A percentile compares a stretch with the other conserved stretches of the same genome.
phyloP scores from a whole-genome alignment of 257 asterid species.

The Euphrasia confusa region DNA sequence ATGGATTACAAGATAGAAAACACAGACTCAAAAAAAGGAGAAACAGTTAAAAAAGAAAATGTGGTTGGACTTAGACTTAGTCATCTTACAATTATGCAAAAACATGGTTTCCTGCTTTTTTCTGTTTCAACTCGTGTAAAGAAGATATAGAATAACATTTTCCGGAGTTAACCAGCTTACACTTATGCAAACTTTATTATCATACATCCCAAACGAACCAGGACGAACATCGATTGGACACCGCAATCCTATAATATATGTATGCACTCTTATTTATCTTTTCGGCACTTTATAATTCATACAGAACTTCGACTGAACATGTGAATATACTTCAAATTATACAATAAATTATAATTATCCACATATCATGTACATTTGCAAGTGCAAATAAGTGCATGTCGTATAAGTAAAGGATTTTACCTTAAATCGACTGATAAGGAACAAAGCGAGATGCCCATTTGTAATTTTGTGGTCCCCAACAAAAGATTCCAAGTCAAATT shows the following conservation, averaged over 20 bases:
- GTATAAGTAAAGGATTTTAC: slow-evolving; percentile 35
- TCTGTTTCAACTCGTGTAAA: background rate
- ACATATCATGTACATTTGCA: slow-evolving; percentile 4
- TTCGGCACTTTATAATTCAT: background rate
- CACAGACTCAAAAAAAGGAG: background rate
- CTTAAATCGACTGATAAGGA: slow-evolving; percentile 77
- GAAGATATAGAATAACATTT: too few species aligned
- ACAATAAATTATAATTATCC: background rate
- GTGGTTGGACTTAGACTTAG: background rate
- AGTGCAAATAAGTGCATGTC: slow-evolving; percentile 10
- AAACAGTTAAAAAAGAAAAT: too few species aligned
- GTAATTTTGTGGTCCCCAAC: slow-evolving; percentile 87
- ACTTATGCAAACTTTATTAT: background rate
- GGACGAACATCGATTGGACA: too few species aligned
- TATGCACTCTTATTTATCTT: too few species aligned
- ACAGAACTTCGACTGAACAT: background rate
- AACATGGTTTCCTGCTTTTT: background rate
- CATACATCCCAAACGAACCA: too few species aligned
- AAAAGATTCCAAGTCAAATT: slow-evolving; percentile 69
- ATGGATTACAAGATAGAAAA: background rate
- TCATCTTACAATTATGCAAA: background rate
- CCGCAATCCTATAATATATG: too few species aligned
- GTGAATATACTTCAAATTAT: slow-evolving; percentile 8
- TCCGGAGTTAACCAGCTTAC: too few species aligned
- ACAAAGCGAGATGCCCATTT: slow-evolving; percentile 63